These are phyloP conservation scores for Yamadazyma dendronema DNA, from an alignment of 1,139 yeast genomes.

Conservation along the genomic window DNA sequence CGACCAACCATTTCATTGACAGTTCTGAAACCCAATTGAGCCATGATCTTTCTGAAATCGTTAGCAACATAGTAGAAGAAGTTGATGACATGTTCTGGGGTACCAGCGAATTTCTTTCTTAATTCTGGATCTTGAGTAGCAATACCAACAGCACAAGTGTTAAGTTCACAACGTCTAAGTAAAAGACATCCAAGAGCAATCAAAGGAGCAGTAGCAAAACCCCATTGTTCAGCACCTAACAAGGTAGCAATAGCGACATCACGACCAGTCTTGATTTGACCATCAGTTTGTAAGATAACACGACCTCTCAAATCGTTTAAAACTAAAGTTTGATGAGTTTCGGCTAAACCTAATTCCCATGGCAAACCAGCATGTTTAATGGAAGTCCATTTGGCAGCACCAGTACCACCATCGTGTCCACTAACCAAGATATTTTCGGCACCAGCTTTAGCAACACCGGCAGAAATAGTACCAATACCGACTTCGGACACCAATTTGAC, in stretches of 20 bases:
- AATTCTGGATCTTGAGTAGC: constrained; percentile 97
- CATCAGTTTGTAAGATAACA: constrained; percentile 94
- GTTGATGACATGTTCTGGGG: constrained; percentile 97
- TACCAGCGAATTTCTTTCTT: constrained; percentile 89
- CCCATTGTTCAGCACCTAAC: constrained; percentile 98
- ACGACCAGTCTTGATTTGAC: constrained; percentile 93
- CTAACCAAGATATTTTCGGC: constrained; percentile 94
- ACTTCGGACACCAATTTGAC: constrained; percentile 96
- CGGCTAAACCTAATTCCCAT: constrained; percentile 98
- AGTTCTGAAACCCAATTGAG: constrained; percentile 90
- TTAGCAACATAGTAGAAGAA: constrained; percentile 93
- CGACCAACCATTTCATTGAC: constrained; percentile 98
- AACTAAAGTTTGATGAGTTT: constrained; percentile 95
- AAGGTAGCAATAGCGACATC: constrained; percentile 95
- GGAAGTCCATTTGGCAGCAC: constrained; percentile 98
- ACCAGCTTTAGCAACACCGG: constrained; percentile 98
- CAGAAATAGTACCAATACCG: constrained; percentile 98
- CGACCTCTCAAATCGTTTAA: constrained; percentile 94
- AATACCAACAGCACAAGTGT: constrained; percentile 97
- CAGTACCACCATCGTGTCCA: constrained; percentile 99
- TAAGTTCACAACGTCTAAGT: constrained; percentile 80
- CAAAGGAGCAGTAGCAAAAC: constrained; percentile 95
- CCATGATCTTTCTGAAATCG: constrained; percentile 91
- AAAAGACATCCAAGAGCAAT: constrained; percentile 97
- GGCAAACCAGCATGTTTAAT: constrained; percentile 97